Percentiles rank a stretch among this genome's conserved stretches.
Evolutionary conservation across 2,329 filamentous ascomycete genomes (phyloP).

Genomic region (Aspergillus novoparasiticus): DNA sequence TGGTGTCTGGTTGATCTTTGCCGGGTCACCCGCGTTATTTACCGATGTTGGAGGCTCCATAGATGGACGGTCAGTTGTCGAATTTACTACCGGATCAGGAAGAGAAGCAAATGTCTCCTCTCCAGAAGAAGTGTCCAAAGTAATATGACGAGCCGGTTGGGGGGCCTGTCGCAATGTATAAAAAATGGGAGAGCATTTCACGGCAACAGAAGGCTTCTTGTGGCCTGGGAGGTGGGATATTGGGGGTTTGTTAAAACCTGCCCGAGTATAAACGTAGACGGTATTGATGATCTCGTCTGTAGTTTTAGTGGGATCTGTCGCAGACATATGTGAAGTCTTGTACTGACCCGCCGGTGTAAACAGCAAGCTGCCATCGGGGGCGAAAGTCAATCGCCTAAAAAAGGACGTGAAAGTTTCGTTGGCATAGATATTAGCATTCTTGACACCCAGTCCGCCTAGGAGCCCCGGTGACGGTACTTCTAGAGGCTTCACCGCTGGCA

Average conservation of each 20-base stretch:
- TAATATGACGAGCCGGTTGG: constrained; percentile 80
- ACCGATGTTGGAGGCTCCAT: constrained; percentile 75
- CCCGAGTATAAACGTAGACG: constrained; percentile 96
- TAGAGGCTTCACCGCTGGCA: constrained; percentile 93
- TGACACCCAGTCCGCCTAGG: constrained; percentile 65
- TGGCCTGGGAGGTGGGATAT: constrained; percentile 94
- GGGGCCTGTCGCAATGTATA: constrained; percentile 75
- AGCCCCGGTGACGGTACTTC: constrained; percentile 79
- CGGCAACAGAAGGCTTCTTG: constrained; percentile 96
- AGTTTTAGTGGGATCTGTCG: constrained; percentile 69
- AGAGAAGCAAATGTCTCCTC: constrained; percentile 83
- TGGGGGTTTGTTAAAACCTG: constrained; percentile 94
- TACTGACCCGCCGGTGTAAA: constrained; percentile 96
- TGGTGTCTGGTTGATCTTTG: constrained; percentile 57
- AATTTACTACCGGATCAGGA: constrained; percentile 73
- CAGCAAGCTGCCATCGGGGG: constrained; percentile 89
- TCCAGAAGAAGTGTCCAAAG: constrained; percentile 86
- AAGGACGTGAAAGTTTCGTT: constrained; percentile 98
- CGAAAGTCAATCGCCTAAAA: constrained; percentile 90
- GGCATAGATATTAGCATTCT: constrained; percentile 88
- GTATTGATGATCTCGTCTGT: constrained; percentile 91
- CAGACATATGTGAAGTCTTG: constrained; percentile 72
- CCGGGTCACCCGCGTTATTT: constrained; percentile 50
- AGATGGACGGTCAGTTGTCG: constrained; percentile 49
- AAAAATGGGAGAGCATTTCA: constrained; percentile 88